These are phyloP conservation scores for Solanum chilense DNA, from an alignment of 257 asterid species.

Conservation along the genomic window DNA sequence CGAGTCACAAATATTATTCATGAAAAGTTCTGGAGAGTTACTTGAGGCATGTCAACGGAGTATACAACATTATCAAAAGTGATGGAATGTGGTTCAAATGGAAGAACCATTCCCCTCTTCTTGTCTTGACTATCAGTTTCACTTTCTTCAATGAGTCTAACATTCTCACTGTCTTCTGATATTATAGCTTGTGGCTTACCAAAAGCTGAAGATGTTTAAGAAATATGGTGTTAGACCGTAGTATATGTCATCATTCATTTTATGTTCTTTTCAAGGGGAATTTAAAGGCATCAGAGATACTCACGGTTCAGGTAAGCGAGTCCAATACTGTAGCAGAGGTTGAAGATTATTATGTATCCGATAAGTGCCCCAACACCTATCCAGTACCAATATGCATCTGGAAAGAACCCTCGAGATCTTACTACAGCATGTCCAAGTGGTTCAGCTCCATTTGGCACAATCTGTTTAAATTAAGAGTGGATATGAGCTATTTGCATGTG, in stretches of 20 bases:
- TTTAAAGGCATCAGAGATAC: slow-evolving; percentile 4
- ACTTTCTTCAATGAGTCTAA: not conserved
- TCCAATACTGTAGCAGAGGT: slow-evolving; percentile 8
- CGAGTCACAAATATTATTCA: not conserved
- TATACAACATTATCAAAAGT: slow-evolving; percentile 60
- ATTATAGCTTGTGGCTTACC: slow-evolving; percentile 31
- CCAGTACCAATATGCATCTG: slow-evolving; percentile 31
- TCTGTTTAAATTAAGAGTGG: not conserved
- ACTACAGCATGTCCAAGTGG: slow-evolving; percentile 15
- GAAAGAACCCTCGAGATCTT: slow-evolving; percentile 21
- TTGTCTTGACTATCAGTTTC: slow-evolving; percentile 21
- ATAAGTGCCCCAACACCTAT: slow-evolving; percentile 27
- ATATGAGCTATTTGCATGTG: not conserved
- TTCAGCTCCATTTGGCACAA: not conserved
- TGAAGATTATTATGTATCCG: slow-evolving; percentile 15
- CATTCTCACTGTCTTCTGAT: slow-evolving; percentile 19
- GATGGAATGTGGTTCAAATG: slow-evolving; percentile 81
- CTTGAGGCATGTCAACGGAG: slow-evolving; percentile 91
- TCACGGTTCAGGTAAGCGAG: slow-evolving; percentile 43
- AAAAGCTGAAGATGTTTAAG: slow-evolving; percentile 33
- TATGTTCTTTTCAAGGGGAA: not conserved
- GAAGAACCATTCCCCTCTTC: slow-evolving; percentile 77
- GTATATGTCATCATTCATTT: not conserved
- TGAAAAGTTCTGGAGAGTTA: slow-evolving; percentile 2
- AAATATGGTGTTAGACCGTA: not conserved